A percentile compares a stretch with the other conserved stretches of the same genome.
These are phyloP conservation scores for Albizia julibrissin DNA, from an alignment of 306 rosid genomes.

Conservation along the genomic window DNA sequence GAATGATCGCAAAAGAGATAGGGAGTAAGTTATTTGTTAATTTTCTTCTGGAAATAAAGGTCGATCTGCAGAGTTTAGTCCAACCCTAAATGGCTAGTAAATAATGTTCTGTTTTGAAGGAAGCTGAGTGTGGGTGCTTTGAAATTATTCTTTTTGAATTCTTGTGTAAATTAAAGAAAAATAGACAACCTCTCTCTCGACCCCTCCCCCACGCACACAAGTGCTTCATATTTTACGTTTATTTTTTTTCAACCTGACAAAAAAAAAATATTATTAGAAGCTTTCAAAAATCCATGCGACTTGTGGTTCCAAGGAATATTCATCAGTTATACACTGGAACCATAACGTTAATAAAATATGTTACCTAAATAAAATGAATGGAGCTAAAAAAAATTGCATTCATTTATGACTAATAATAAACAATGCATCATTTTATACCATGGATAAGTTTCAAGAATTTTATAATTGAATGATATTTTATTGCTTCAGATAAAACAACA, in stretches of 20 bases:
- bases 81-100: neutral
- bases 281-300: neutral
- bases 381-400: neutral
- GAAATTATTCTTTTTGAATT: neutral
- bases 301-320: neutral
- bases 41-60: too few species aligned
- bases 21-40: neutral
- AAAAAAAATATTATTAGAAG: neutral
- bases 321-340: neutral
- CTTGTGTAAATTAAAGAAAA: neutral
- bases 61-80: neutral
- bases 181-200: neutral
- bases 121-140: neutral
- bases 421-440: neutral
- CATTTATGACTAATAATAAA: neutral
- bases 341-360: neutral
- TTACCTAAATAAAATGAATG: neutral
- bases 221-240: neutral
- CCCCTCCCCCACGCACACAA: neutral
- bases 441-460: neutral
- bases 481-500: neutral
- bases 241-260: neutral
- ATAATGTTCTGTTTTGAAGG: neutral
- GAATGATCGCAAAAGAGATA: neutral
- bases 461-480: neutral